phyloP scores from a whole-genome alignment of 208 protist species.

The Naegleria fowleri region DNA sequence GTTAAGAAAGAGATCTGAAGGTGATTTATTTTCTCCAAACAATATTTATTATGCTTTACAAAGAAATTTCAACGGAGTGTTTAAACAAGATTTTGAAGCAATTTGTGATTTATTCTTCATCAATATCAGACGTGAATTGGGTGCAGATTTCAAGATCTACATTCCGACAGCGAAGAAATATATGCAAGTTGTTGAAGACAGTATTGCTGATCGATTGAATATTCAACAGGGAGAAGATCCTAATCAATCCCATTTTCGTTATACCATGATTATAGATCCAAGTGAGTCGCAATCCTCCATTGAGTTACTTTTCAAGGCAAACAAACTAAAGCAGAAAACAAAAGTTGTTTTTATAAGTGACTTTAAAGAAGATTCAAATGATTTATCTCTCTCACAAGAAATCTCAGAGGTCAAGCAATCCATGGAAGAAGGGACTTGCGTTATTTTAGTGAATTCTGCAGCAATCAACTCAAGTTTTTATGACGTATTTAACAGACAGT shows the following conservation, averaged over 20 bases:
- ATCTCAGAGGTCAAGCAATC: constrained; percentile 39
- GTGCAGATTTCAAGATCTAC: not conserved
- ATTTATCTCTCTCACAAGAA: constrained; percentile 17
- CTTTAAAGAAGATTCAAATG: constrained; percentile 39
- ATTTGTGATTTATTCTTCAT: constrained; percentile 27
- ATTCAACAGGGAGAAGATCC: constrained; percentile 35
- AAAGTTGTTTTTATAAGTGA: constrained; percentile 40
- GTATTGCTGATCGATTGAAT: constrained; percentile 32
- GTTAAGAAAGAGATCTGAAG: not conserved
- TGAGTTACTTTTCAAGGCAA: constrained; percentile 20
- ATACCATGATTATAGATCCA: constrained; percentile 50
- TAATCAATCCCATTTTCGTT: constrained; percentile 39
- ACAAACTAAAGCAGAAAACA: constrained; percentile 18
- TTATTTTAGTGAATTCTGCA: constrained; percentile 45
- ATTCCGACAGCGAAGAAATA: not conserved
- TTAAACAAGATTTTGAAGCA: not conserved
- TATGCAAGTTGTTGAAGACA: constrained; percentile 27
- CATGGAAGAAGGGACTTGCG: constrained; percentile 41
- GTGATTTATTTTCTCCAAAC: not conserved
- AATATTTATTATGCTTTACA: constrained; percentile 32
- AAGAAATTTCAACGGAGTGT: constrained; percentile 43
- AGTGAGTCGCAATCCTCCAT: constrained; percentile 40
- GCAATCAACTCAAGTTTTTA: constrained; percentile 45
- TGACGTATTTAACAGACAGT: constrained; percentile 55
- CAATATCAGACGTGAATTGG: not conserved